phyloP scores from a whole-genome alignment of 2,329 filamentous ascomycete species.

The Lachnellula arida region DNA sequence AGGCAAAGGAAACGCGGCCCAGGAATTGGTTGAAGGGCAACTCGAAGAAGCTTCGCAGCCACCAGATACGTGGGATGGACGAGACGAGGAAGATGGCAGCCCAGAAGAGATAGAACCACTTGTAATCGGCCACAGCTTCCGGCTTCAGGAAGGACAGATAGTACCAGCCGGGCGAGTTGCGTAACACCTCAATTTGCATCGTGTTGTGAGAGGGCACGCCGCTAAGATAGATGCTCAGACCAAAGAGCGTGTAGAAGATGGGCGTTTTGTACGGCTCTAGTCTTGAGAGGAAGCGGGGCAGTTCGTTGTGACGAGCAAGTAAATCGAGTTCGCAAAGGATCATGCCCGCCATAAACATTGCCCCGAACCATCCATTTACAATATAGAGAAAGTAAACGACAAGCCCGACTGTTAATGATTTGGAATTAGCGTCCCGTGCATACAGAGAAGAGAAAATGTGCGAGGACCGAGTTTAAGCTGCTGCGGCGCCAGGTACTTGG shows the following conservation, averaged over 20 bases:
- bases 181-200: conserved; percentile 44
- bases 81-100: conserved; percentile 53
- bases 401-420: conserved; percentile 35
- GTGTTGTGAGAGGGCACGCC: conserved; percentile 54
- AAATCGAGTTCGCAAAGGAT: conserved; percentile 57
- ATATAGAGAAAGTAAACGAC: conserved; percentile 65
- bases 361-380: conserved; percentile 58
- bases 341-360: conserved; percentile 58
- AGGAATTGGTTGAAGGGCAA: conserved; percentile 54
- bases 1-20: conserved; percentile 55
- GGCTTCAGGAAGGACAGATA: conserved; percentile 50
- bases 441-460: too few species aligned
- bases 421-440: too few species aligned
- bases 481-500: too few species aligned
- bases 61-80: conserved; percentile 49
- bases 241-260: conserved; percentile 50
- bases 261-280: conserved; percentile 45
- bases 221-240: conserved; percentile 50
- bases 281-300: conserved; percentile 45
- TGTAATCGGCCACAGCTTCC: conserved; percentile 59
- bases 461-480: too few species aligned
- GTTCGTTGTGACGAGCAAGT: conserved; percentile 44
- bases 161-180: conserved; percentile 46
- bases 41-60: conserved; percentile 56
- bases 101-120: conserved; percentile 65